Percentiles rank a stretch among this genome's conserved stretches.
Conservation (phyloP, 495 filamentous ascomycete genomes). For the Bacidia gigantensis region DNA sequence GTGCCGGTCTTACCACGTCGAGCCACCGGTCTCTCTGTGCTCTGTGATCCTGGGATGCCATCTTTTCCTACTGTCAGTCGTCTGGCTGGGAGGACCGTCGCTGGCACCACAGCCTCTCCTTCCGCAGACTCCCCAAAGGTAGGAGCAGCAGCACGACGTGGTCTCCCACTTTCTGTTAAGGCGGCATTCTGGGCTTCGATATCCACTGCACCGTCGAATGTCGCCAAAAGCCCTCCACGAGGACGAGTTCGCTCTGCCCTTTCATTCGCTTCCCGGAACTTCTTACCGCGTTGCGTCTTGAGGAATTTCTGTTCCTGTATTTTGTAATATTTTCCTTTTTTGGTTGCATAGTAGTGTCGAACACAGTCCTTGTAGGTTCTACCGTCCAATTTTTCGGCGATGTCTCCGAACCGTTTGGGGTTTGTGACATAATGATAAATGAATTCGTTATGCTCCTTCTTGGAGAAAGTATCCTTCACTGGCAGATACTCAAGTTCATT, state of each 20-base stretch:
- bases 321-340: slow-evolving; percentile 76
- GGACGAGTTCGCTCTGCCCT: slow-evolving; percentile 38
- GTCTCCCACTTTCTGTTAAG: slow-evolving; percentile 56
- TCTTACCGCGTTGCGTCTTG: slow-evolving; percentile 41
- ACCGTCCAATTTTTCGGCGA: slow-evolving; percentile 56
- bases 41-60: slow-evolving; percentile 34
- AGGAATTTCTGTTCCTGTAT: slow-evolving; percentile 36
- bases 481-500: slow-evolving; percentile 59
- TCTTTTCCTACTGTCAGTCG: slow-evolving; percentile 32
- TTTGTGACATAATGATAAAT: slow-evolving; percentile 62
- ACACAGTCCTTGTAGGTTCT: slow-evolving; percentile 80
- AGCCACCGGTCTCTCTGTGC: slow-evolving; percentile 41
- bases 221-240: slow-evolving; percentile 60
- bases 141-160: slow-evolving; percentile 55
- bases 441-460: slow-evolving; percentile 64
- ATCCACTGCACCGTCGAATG: slow-evolving; percentile 43
- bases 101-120: slow-evolving; percentile 36
- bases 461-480: slow-evolving; percentile 68
- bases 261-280: slow-evolving; percentile 35
- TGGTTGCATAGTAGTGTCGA: slow-evolving; percentile 90
- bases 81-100: slow-evolving; percentile 19
- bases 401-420: slow-evolving; percentile 88
- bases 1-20: slow-evolving; percentile 29
- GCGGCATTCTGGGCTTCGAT: slow-evolving; percentile 37
- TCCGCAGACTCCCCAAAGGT: slow-evolving; percentile 49